Percentiles rank a stretch among this genome's conserved stretches.
These are phyloP conservation scores for Lachnellula arida DNA, from an alignment of 2,329 filamentous ascomycete species.

Conservation along the genomic window DNA sequence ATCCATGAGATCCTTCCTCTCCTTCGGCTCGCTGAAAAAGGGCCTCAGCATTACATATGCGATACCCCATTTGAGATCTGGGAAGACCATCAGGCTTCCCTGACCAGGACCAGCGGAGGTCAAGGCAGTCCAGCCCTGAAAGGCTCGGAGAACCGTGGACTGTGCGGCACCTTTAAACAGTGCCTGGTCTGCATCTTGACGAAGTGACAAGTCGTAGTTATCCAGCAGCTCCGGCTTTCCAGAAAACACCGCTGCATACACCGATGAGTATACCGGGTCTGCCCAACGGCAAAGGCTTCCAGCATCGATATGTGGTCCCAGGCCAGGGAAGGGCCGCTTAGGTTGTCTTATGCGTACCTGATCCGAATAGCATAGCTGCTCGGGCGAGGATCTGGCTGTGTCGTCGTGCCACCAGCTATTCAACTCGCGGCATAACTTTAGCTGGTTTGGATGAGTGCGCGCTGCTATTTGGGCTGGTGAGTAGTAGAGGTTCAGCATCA, in stretches of 20 bases:
- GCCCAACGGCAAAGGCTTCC: constrained; percentile 41
- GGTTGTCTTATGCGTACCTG: constrained; percentile 37
- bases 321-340: constrained; percentile 35
- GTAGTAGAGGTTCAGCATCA: constrained; percentile 37
- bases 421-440: constrained; percentile 34
- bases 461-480: constrained; percentile 37
- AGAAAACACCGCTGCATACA: constrained; percentile 36
- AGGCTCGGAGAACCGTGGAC: constrained; percentile 36
- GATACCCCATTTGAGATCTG: constrained; percentile 34
- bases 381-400: constrained; percentile 20
- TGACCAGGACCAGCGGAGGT: constrained; percentile 33
- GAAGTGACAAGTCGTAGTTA: constrained; percentile 34
- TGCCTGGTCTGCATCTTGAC: constrained; percentile 33
- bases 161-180: constrained; percentile 35
- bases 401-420: constrained; percentile 38
- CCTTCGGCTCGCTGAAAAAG: constrained; percentile 36
- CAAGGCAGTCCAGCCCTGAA: constrained; percentile 41
- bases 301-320: constrained; percentile 42
- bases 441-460: constrained; percentile 36
- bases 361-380: constrained; percentile 39
- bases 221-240: constrained; percentile 36
- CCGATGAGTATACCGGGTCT: constrained; percentile 35
- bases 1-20: constrained; percentile 33
- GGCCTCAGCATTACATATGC: constrained; percentile 40
- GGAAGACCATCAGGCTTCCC: constrained; percentile 38